Conservation (phyloP, 257 asterid species). For the Ligustrum vulgare region DNA sequence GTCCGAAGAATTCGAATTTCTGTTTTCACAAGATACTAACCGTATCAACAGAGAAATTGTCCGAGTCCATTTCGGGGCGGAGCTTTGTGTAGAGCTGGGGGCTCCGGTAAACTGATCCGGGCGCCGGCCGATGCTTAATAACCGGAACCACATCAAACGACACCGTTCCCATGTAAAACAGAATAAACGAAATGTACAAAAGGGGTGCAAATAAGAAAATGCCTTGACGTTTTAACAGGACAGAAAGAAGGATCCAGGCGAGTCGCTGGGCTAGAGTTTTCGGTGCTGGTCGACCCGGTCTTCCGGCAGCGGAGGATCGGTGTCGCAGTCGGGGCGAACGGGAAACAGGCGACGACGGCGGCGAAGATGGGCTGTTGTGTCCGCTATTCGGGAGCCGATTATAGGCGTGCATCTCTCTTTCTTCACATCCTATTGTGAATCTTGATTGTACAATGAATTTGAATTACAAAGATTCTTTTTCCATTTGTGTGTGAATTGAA, state of each 20-base stretch:
- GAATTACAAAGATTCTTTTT: neutral
- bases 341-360: conserved; percentile 86
- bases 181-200: conserved; percentile 76
- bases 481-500: neutral
- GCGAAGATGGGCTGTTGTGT: conserved; percentile 82
- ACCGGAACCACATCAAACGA: conserved; percentile 77
- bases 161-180: conserved; percentile 93
- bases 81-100: conserved; percentile 77
- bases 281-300: conserved; percentile 54
- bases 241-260: conserved; percentile 67
- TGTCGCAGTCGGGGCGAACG: conserved; percentile 66
- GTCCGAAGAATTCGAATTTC: neutral
- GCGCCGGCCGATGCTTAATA: conserved; percentile 50
- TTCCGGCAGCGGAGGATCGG: conserved; percentile 39
- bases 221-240: conserved; percentile 79
- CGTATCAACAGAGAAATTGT: conserved; percentile 83
- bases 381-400: conserved; percentile 96
- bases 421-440: conserved; percentile 41
- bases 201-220: conserved; percentile 86
- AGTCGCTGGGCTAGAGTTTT: conserved; percentile 59
- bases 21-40: conserved; percentile 40
- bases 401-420: conserved; percentile 75
- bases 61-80: conserved; percentile 68
- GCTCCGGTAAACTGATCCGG: conserved; percentile 88
- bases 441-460: neutral